phyloP scores from a whole-genome alignment of 768 basidiomycete species.

The Russula griseocarnosa region DNA sequence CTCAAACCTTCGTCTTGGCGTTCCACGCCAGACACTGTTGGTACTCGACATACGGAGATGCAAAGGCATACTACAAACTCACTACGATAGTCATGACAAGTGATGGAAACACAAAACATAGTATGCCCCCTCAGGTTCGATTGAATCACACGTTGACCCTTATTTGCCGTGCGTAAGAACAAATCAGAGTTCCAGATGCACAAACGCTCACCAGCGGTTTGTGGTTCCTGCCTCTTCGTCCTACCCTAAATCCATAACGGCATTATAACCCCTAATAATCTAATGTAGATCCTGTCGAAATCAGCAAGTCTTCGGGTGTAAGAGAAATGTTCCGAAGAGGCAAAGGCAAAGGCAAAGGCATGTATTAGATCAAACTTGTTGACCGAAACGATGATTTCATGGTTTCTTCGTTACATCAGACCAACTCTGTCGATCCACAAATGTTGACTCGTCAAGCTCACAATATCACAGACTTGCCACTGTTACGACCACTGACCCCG shows the following conservation, averaged over 20 bases:
- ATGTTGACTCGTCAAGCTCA: too few relatives aligned
- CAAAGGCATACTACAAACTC: background rate
- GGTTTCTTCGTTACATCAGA: too few relatives aligned
- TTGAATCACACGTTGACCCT: too few relatives aligned
- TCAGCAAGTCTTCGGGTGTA: background rate
- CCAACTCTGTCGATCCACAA: too few relatives aligned
- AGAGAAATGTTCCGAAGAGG: background rate
- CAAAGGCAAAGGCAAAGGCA: background rate
- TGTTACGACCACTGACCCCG: background rate
- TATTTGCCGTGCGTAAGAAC: background rate
- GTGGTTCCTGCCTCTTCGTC: background rate
- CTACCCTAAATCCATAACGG: background rate
- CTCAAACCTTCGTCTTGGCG: conserved; percentile 5
- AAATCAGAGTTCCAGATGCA: background rate
- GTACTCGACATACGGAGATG: background rate
- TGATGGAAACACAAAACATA: background rate
- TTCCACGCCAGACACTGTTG: background rate
- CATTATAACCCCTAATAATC: too few relatives aligned
- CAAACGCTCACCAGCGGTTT: background rate
- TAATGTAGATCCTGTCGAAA: background rate
- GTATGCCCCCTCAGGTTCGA: background rate
- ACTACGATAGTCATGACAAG: background rate
- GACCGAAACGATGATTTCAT: background rate
- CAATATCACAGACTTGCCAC: too few relatives aligned
- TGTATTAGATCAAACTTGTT: background rate